Base-by-base conservation (phyloP, 495 filamentous ascomycete species). In the Thozetella sp. region DNA sequence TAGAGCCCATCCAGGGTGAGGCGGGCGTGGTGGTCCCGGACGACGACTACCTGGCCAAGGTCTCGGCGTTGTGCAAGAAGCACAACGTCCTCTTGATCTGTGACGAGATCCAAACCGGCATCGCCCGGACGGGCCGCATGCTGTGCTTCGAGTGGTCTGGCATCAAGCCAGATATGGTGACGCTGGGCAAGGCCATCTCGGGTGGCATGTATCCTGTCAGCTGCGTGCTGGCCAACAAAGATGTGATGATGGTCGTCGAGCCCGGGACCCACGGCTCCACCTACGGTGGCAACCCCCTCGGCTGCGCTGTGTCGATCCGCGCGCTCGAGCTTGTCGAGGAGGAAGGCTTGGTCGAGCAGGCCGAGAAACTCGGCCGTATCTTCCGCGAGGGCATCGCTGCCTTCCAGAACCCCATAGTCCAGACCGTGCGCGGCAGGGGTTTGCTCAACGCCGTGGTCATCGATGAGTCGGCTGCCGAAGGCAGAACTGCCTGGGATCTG, bases 131-230 rank as follows among this genome's bases (percentile, higher is more conserved):
- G 15, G 95, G 95, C 23, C 89, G 89, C 65, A 88, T 99, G 74
- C 83, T 99, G 24, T 98, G 95, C 80, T 88, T 88, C 67, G 88
- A 98, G 73, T 97, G 96, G 93, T 89, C 91, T 54, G 90, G 88
- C 58, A 91, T 99, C 80, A 95, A 93, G 78, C 95, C 95, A 17
- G 96, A 99, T 70, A 79, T 99, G 68, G 89, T 99, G 25, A 85
- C 96, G 54, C 84, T 99, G 43, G 95, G 95, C 61, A 99, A 99
- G 81, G 95, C 95, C 60, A 94, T 99, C 68, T 96, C 92, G 40
- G 95, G 95, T 56, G 95, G 95, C 71, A 96, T 99, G 91, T 98
- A 99, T 75, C 95, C 95, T 23, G 95, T 99, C 37, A 97, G 93
- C 30, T 93, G 89, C 67, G 95, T 99, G 53, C 82, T 99, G 51